Evolutionary conservation across 495 filamentous ascomycete species (phyloP).

Genomic region (Filosporella fistucella): DNA sequence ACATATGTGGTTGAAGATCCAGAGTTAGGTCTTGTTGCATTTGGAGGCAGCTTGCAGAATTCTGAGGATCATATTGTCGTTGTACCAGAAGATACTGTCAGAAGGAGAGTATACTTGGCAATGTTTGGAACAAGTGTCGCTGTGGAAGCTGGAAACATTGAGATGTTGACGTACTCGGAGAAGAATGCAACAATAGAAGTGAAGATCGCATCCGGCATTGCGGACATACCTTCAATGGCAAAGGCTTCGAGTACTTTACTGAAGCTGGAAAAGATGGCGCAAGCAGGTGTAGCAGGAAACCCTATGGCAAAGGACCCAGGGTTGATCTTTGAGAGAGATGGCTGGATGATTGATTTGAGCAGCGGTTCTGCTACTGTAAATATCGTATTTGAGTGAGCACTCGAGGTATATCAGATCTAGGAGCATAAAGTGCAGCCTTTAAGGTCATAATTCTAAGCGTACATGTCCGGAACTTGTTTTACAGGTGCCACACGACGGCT

Average conservation of each 20-base stretch:
- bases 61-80: not conserved
- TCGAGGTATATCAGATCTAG: no score
- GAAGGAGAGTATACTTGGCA: not conserved
- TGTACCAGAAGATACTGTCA: not conserved
- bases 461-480: no score
- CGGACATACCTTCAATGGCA: not conserved
- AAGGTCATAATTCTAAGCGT: no score
- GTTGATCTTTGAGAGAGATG: not conserved
- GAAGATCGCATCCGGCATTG: not conserved
- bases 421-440: no score
- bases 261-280: not conserved
- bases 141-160: not conserved
- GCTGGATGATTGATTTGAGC: not conserved
- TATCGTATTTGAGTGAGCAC: no score
- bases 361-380: not conserved
- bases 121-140: not conserved
- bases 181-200: not conserved
- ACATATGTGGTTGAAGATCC: slow-evolving; percentile 38
- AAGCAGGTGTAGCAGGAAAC: not conserved
- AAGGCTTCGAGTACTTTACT: not conserved
- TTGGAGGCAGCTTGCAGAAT: slow-evolving; percentile 33
- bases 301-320: not conserved
- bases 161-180: not conserved
- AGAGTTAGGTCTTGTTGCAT: slow-evolving; percentile 34
- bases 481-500: no score